Evolutionary conservation across 805 yeast species (phyloP).

Genomic region (Hanseniaspora pseudoguilliermondii): DNA sequence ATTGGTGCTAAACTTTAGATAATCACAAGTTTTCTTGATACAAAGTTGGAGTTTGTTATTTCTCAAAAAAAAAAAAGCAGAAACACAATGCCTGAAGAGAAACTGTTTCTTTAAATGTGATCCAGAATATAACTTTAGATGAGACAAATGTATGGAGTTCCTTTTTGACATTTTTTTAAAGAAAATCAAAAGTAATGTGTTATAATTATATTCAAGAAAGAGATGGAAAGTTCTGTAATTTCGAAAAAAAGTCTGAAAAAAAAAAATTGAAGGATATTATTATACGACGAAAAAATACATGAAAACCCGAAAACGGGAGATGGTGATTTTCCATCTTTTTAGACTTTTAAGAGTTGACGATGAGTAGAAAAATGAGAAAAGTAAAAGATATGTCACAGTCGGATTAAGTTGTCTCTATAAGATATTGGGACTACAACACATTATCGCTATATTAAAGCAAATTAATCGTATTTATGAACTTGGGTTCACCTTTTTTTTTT

Average conservation of each 20-base stretch:
- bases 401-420: too few relatives aligned
- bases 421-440: too few relatives aligned
- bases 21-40: not conserved
- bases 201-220: not conserved
- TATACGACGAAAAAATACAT: not conserved
- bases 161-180: not conserved
- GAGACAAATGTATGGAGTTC: not conserved
- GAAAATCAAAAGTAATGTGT: too few relatives aligned
- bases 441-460: too few relatives aligned
- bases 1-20: too few relatives aligned
- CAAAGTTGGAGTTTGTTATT: not conserved
- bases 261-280: not conserved
- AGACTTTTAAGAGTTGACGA: too few relatives aligned
- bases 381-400: too few relatives aligned
- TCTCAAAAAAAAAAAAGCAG: not conserved
- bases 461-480: not conserved
- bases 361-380: too few relatives aligned
- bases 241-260: not conserved
- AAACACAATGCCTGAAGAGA: too few relatives aligned
- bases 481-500: not conserved
- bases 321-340: not conserved
- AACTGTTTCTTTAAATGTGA: not conserved
- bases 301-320: not conserved
- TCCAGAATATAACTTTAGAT: not conserved
- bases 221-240: not conserved